Conservation (phyloP, 1,284 basidiomycete species). For the Gymnopus androsaceus region DNA sequence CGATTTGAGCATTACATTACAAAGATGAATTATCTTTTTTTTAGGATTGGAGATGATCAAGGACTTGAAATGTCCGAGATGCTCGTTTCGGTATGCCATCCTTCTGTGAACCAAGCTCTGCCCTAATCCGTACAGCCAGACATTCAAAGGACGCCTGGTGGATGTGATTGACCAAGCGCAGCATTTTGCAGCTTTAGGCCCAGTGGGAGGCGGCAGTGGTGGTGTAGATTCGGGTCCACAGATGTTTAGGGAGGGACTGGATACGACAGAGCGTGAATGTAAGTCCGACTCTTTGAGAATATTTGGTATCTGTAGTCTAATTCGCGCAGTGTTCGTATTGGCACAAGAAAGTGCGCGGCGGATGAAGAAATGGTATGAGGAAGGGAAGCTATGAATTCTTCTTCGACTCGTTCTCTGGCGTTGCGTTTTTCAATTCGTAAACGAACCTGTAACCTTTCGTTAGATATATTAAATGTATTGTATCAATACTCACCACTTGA, state of each 20-base stretch:
- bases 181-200: constrained; percentile 78
- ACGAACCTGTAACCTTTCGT: constrained; percentile 47
- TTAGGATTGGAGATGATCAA: constrained; percentile 70
- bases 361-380: constrained; percentile 85
- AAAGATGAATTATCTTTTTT: background rate
- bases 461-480: constrained; percentile 23
- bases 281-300: constrained; percentile 34
- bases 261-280: constrained; percentile 86
- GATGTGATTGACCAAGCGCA: constrained; percentile 89
- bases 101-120: constrained; percentile 8
- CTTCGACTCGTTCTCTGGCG: constrained; percentile 29
- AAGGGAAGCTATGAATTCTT: constrained; percentile 26
- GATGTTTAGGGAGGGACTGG: constrained; percentile 84
- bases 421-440: constrained; percentile 45
- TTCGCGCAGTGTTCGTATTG: constrained; percentile 69
- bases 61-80: constrained; percentile 69
- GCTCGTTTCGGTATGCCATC: constrained; percentile 59
- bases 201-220: constrained; percentile 53
- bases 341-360: constrained; percentile 79
- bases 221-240: constrained; percentile 62
- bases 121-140: constrained; percentile 42
- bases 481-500: constrained; percentile 64
- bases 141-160: constrained; percentile 77
- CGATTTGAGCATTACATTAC: background rate
- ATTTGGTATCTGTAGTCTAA: constrained; percentile 9